phyloP scores from a whole-genome alignment of 306 rosid species.

The Crotalaria pallida region DNA sequence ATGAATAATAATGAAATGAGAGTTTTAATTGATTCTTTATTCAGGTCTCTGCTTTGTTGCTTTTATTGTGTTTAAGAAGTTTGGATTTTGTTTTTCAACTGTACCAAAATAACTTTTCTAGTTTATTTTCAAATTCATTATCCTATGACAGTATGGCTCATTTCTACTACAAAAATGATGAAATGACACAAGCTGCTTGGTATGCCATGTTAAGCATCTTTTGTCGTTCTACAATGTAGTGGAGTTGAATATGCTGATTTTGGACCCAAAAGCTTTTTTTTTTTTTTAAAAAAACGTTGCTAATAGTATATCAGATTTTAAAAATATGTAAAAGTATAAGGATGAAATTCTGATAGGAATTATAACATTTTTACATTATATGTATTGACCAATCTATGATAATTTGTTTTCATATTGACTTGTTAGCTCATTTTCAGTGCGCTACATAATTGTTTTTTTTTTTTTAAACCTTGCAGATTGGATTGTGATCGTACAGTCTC shows the following conservation, averaged over 20 bases:
- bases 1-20: neutral
- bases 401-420: neutral
- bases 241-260: constrained; percentile 11
- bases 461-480: constrained; percentile 49
- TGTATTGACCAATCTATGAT: neutral
- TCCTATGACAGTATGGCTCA: neutral
- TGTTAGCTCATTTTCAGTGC: neutral
- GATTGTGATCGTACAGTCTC: constrained; percentile 28
- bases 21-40: neutral
- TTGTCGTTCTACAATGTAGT: neutral
- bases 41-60: neutral
- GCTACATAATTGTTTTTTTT: constrained; percentile 14
- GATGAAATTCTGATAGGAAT: constrained; percentile 9
- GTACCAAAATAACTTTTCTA: neutral
- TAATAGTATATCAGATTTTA: neutral
- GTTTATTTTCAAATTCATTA: constrained; percentile 14
- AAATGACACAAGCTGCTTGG: neutral
- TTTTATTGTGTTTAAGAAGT: neutral
- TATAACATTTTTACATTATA: neutral
- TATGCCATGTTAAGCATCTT: neutral
- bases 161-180: neutral
- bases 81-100: neutral
- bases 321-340: neutral
- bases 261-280: neutral
- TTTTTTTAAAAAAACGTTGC: neutral